phyloP scores from a whole-genome alignment of 768 basidiomycete species.

The Hygrocybe coccinea region DNA sequence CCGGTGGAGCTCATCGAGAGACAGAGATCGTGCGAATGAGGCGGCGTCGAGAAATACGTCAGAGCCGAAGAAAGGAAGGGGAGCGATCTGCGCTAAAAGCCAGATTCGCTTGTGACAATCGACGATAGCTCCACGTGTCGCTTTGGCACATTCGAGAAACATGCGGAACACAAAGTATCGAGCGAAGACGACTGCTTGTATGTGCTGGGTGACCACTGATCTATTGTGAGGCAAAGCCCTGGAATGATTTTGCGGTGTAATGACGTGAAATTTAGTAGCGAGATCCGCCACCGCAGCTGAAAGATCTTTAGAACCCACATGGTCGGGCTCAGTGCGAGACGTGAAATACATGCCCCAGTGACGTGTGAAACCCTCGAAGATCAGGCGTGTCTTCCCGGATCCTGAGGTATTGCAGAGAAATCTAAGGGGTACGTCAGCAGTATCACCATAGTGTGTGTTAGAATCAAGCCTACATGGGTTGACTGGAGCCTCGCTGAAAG shows the following conservation, averaged over 20 bases:
- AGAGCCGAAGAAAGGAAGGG: neutral
- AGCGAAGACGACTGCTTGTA: constrained; percentile 6
- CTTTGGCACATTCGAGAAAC: constrained; percentile 4
- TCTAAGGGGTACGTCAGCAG: neutral
- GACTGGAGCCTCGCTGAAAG: neutral
- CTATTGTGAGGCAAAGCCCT: neutral
- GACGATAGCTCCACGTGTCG: neutral
- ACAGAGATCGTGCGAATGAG: neutral
- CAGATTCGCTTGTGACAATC: constrained; percentile 8
- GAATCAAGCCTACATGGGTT: neutral
- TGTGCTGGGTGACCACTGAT: neutral
- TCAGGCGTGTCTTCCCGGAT: constrained; percentile 6
- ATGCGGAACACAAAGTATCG: constrained; percentile 8
- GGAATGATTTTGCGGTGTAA: neutral
- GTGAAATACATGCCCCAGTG: constrained; percentile 14
- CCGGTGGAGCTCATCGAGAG: neutral
- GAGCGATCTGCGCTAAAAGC: constrained; percentile 7
- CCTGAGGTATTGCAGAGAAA: constrained; percentile 3
- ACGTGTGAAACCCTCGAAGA: constrained; percentile 8
- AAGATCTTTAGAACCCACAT: constrained; percentile 5
- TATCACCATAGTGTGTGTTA: neutral
- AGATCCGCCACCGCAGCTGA: neutral
- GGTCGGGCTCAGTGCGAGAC: neutral
- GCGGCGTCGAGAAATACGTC: neutral
- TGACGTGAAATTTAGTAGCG: neutral